Percentiles rank a stretch among this genome's conserved stretches.
Evolutionary conservation across 1,139 yeast species (phyloP).

Genomic region (Blastobotrys niveus): DNA sequence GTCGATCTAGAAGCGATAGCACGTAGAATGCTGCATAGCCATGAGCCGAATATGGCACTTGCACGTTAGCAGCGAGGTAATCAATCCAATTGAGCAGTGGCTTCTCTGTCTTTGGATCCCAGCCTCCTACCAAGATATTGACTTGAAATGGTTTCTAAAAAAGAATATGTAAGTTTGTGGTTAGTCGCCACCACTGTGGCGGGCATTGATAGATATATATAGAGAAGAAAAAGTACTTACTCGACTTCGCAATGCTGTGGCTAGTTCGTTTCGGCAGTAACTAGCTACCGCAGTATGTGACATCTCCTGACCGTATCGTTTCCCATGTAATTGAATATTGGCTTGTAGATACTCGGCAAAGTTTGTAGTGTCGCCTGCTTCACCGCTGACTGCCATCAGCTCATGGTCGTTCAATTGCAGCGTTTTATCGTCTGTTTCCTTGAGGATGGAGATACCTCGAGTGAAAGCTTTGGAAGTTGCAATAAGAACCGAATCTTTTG

Average conservation of each 20-base stretch:
- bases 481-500: constrained; percentile 70
- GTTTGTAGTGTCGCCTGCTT: constrained; percentile 93
- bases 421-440: constrained; percentile 85
- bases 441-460: constrained; percentile 86
- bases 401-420: constrained; percentile 68
- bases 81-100: constrained; percentile 88
- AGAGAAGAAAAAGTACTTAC: not conserved
- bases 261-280: constrained; percentile 82
- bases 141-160: constrained; percentile 84
- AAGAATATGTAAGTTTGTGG: not conserved
- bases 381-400: constrained; percentile 88
- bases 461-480: constrained; percentile 94
- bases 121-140: constrained; percentile 82
- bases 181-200: too few species aligned
- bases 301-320: constrained; percentile 79
- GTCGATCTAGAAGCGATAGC: constrained; percentile 83
- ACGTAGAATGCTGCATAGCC: constrained; percentile 97
- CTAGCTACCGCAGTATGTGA: constrained; percentile 69
- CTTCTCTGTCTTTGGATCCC: constrained; percentile 53
- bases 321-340: constrained; percentile 78
- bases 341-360: constrained; percentile 94
- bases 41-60: constrained; percentile 91
- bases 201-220: constrained; percentile 26
- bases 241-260: constrained; percentile 78
- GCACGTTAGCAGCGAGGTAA: constrained; percentile 86